phyloP scores from a whole-genome alignment of 352 stramenopile genomes.

The Pythium biforme region DNA sequence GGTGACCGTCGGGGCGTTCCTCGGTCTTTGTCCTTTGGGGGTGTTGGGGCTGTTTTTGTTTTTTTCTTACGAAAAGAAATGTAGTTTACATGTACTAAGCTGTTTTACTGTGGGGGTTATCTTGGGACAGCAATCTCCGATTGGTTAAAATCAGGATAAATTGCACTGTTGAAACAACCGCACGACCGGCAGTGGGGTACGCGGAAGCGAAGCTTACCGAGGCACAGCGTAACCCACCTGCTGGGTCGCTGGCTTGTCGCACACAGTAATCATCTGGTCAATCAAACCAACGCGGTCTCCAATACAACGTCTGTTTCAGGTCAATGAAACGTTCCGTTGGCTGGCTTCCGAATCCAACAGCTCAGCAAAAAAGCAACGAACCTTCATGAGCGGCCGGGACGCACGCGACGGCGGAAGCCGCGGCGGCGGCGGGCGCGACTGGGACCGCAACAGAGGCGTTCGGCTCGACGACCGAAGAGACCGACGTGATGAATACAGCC shows the following conservation, averaged over 20 bases:
- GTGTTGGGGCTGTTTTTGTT: slow-evolving; percentile 19
- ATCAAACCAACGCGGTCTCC: slow-evolving; percentile 5
- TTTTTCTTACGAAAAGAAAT: slow-evolving; percentile 1
- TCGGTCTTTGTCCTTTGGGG: slow-evolving; percentile 22
- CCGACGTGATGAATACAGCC: slow-evolving; percentile 22
- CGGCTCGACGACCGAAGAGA: slow-evolving; percentile 19
- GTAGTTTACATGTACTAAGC: slow-evolving; percentile 10
- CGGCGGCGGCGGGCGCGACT: slow-evolving; percentile 19
- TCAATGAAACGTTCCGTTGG: slow-evolving; percentile 20
- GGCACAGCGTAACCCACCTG: slow-evolving; percentile 8
- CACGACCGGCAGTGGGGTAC: slow-evolving; percentile 4
- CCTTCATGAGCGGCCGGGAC: slow-evolving; percentile 36
- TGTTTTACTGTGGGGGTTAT: slow-evolving; percentile 12
- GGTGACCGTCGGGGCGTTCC: neutral
- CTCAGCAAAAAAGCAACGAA: slow-evolving; percentile 1
- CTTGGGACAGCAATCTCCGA: neutral
- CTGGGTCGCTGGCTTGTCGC: slow-evolving; percentile 6
- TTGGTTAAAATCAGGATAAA: slow-evolving; percentile 11
- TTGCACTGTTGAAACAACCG: slow-evolving; percentile 6
- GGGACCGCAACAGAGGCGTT: slow-evolving; percentile 16
- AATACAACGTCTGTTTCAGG: slow-evolving; percentile 7
- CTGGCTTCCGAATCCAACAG: slow-evolving; percentile 14
- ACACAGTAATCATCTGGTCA: slow-evolving; percentile 18
- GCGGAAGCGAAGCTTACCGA: slow-evolving; percentile 1
- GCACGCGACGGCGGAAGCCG: slow-evolving; percentile 27